Percentiles rank a stretch among this genome's conserved stretches.
These are phyloP conservation scores for Bacidia gigantensis DNA, from an alignment of 495 filamentous ascomycete genomes.

Conservation along the genomic window DNA sequence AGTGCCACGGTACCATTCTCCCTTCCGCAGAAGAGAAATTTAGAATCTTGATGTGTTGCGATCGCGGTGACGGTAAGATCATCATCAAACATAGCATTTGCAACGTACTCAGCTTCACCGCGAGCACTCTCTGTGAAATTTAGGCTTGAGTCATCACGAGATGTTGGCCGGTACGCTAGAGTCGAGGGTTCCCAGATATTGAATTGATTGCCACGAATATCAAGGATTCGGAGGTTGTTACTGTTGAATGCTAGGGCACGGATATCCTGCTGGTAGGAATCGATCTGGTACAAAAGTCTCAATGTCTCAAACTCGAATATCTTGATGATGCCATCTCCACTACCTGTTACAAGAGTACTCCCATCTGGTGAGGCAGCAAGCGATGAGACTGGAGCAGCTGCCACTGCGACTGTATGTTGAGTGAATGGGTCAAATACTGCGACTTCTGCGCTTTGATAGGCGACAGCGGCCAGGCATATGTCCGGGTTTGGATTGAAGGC, in stretches of 20 bases:
- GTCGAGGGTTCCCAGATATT: constrained; percentile 22
- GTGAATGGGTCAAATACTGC: too few species aligned
- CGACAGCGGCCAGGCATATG: constrained; percentile 17
- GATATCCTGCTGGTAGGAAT: constrained; percentile 17
- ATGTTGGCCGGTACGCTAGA: too few species aligned
- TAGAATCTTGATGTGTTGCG: neutral
- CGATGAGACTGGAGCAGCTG: constrained; percentile 9
- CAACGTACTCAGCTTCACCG: neutral
- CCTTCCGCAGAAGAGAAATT: neutral
- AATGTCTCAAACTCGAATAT: constrained; percentile 29
- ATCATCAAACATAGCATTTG: neutral
- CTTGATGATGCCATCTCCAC: constrained; percentile 20
- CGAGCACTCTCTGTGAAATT: neutral
- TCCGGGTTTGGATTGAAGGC: constrained; percentile 22
- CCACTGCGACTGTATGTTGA: too few species aligned
- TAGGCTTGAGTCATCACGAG: neutral
- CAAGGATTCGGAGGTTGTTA: constrained; percentile 20
- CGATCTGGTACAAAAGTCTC: constrained; percentile 22
- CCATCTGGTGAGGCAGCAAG: constrained; percentile 23
- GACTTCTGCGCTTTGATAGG: constrained; percentile 23
- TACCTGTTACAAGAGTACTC: constrained; percentile 18
- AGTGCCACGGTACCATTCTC: neutral
- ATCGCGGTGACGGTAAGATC: neutral
- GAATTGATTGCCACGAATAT: constrained; percentile 24
- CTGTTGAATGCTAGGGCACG: constrained; percentile 20